Conservation (phyloP, 345 rosid genomes). For the Microcos paniculata region DNA sequence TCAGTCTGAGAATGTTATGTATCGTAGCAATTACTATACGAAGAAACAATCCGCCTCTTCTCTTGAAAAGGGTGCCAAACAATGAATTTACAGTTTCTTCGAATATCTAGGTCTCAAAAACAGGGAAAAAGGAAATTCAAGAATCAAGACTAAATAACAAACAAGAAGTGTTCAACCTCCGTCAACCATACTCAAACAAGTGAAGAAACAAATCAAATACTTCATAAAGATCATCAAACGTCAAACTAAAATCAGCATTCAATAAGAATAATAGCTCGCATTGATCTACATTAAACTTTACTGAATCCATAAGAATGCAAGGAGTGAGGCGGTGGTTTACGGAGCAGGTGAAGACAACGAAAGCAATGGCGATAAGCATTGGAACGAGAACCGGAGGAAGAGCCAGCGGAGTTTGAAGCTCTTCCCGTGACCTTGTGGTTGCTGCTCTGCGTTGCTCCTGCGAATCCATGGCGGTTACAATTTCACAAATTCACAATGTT, state of each 20-base stretch:
- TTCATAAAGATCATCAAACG: not conserved
- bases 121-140: not conserved
- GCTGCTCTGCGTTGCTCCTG: slow-evolving; percentile 30
- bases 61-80: not conserved
- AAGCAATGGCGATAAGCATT: slow-evolving; percentile 38
- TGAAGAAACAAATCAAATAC: not conserved
- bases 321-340: slow-evolving; percentile 30
- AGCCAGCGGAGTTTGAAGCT: slow-evolving; percentile 17
- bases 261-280: no score
- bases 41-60: not conserved
- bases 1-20: not conserved
- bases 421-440: slow-evolving; percentile 13
- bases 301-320: not conserved
- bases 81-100: not conserved
- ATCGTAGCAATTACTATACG: not conserved
- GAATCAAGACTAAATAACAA: not conserved
- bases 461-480: slow-evolving; percentile 41
- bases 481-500: no score
- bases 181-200: no score
- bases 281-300: no score
- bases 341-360: slow-evolving; percentile 37
- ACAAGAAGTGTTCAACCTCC: no score
- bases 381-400: slow-evolving; percentile 29
- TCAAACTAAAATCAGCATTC: no score
- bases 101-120: not conserved